Percentiles rank a stretch among this genome's conserved stretches.
These are phyloP conservation scores for Russula abietina DNA, from an alignment of 768 basidiomycete genomes.

Conservation along the genomic window DNA sequence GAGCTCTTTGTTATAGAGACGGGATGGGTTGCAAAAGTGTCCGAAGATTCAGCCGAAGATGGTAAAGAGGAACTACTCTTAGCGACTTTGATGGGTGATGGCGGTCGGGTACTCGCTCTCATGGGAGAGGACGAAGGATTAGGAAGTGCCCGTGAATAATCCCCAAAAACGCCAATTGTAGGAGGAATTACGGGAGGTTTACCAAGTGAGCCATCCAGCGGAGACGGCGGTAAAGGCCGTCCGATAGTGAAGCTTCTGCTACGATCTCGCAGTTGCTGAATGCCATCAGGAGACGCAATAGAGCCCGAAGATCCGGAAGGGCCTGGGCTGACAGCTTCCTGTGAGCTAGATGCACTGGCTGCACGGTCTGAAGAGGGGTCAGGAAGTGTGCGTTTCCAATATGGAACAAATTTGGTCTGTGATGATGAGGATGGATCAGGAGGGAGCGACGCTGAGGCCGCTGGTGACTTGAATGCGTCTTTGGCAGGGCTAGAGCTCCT, in stretches of 20 bases:
- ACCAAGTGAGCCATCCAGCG: constrained; percentile 17
- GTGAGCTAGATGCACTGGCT: constrained; percentile 7
- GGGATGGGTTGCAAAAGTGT: constrained; percentile 11
- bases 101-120: constrained; percentile 7
- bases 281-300: neutral
- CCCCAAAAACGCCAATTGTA: neutral
- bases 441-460: neutral
- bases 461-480: constrained; percentile 11
- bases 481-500: constrained; percentile 22
- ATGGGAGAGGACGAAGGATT: constrained; percentile 11
- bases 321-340: constrained; percentile 10
- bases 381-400: constrained; percentile 26
- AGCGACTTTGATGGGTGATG: constrained; percentile 16
- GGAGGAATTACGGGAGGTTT: constrained; percentile 13
- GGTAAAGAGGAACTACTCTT: constrained; percentile 14
- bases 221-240: constrained; percentile 24
- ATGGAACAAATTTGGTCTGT: constrained; percentile 22
- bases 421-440: neutral
- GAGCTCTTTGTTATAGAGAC: constrained; percentile 8
- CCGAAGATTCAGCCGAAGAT: constrained; percentile 2
- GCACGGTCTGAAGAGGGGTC: constrained; percentile 19
- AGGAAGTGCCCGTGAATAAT: constrained; percentile 13
- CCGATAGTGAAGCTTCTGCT: constrained; percentile 21
- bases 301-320: constrained; percentile 4
- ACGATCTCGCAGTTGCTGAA: constrained; percentile 14